Percentiles rank a stretch among this genome's conserved stretches.
These are phyloP conservation scores for Boletus albobrunnescens DNA, from an alignment of 1,284 basidiomycete genomes.

Conservation along the genomic window DNA sequence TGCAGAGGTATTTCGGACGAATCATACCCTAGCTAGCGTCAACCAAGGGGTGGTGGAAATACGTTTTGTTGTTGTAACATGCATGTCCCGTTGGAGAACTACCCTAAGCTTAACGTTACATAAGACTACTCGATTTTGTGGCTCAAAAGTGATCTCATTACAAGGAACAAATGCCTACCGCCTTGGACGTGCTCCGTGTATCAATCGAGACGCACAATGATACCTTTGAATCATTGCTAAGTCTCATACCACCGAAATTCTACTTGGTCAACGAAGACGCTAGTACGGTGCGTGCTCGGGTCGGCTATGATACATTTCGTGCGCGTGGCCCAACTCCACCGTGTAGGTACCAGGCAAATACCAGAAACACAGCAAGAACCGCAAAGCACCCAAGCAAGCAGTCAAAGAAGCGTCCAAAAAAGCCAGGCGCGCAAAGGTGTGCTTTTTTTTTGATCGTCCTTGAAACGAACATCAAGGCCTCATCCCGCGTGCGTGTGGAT, in stretches of 20 bases:
- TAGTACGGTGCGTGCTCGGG: conserved; percentile 13
- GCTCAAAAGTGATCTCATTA: neutral
- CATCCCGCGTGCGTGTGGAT: too few relatives aligned
- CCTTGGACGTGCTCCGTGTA: conserved; percentile 48
- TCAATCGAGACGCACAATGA: conserved; percentile 82
- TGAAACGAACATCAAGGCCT: too few relatives aligned
- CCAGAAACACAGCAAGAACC: conserved; percentile 86
- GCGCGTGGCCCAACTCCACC: neutral
- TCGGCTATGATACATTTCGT: neutral
- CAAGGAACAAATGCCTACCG: conserved; percentile 45
- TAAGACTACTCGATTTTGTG: neutral
- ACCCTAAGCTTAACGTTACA: too few relatives aligned
- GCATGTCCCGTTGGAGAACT: too few relatives aligned
- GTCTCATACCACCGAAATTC: conserved; percentile 83
- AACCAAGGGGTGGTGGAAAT: too few relatives aligned
- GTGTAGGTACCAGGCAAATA: conserved; percentile 65
- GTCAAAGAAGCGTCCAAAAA: conserved; percentile 85
- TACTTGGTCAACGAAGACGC: conserved; percentile 69
- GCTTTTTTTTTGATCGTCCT: neutral
- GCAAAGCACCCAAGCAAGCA: conserved; percentile 77
- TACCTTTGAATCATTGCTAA: conserved; percentile 76
- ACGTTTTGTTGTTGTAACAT: too few relatives aligned
- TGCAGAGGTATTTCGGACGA: too few relatives aligned
- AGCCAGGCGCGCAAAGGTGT: conserved; percentile 79
- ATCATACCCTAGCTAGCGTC: too few relatives aligned